Base-by-base conservation (phyloP, 1,284 basidiomycete species). In the Cerrena zonata region DNA sequence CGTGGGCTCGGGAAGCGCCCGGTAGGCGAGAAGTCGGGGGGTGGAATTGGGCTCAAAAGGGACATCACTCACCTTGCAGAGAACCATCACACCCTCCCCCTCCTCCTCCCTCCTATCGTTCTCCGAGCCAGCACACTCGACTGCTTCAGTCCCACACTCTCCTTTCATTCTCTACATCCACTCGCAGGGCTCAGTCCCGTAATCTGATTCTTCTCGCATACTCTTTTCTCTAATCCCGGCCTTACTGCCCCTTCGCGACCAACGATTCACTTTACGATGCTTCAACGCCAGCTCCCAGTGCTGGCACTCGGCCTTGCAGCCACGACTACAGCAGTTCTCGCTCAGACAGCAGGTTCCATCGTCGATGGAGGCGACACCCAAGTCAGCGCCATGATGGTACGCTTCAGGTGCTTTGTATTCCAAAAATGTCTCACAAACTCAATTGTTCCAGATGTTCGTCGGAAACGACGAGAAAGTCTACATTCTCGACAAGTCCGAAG, bases 331-430 rank as follows among this genome's bases (percentile, higher is more conserved):
- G 47, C 56, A 11, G 58, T 55, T 23, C 49, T 56, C 42, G 64
- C 64, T 0, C 57, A 63, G 53, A 56, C 52, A 26, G 54, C 69
- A 36, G 73, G 73, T 44, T 68, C 72, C 4, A 73, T 78, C 53
- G 65, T 69, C 42, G 65, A 74, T 60, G 75, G 75, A 46, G 77
- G 76, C 4, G 53, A 72, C 56, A 74, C 73, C 3, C 69, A 71
- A n/a, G 77, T 75, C 47, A 72, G 69, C 47, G 76, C 75, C 2
- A 76, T 76, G 66, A 76, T 76, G 66, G 71, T 72, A n/a, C 55
- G 68, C 25, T 22, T 21, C 23, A 46, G 10, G 12, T 12, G 12
- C n/a, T 37, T 47, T 23, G 18, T 37, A 34, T 34, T 12, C n/a
- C n/a, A n/a, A n/a, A n/a, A n/a, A n/a, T n/a, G n/a, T n/a, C n/a